phyloP scores from a whole-genome alignment of 768 basidiomycete species.

The Lepiota brunneoincarnata region DNA sequence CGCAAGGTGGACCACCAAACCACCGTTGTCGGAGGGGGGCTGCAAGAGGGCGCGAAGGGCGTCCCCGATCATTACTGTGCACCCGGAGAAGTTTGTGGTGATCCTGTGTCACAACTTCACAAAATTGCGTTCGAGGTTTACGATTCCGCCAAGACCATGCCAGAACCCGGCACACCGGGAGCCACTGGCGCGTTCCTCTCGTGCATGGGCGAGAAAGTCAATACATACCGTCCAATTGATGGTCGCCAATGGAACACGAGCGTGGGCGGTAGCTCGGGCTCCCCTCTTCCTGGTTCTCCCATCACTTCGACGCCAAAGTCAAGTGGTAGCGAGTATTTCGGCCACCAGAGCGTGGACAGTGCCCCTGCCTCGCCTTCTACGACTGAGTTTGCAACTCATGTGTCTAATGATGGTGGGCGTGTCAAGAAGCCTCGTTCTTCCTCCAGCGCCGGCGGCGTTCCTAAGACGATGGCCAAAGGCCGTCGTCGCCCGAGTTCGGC shows the following conservation, averaged over 20 bases:
- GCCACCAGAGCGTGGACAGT: slow-evolving; percentile 49
- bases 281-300: slow-evolving; percentile 71
- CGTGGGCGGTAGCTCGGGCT: slow-evolving; percentile 39
- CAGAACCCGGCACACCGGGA: slow-evolving; percentile 78
- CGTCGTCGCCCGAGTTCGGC: slow-evolving; percentile 79
- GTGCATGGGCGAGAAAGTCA: slow-evolving; percentile 92
- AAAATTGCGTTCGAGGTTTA: slow-evolving; percentile 94
- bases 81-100: slow-evolving; percentile 86
- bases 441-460: slow-evolving; percentile 63
- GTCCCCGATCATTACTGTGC: slow-evolving; percentile 81
- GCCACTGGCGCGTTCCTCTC: slow-evolving; percentile 80
- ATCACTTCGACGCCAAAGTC: slow-evolving; percentile 59
- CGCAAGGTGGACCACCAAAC: slow-evolving; percentile 92
- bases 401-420: slow-evolving; percentile 77
- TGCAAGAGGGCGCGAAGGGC: slow-evolving; percentile 83
- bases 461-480: slow-evolving; percentile 50
- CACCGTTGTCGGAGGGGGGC: slow-evolving; percentile 86
- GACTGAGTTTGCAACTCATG: slow-evolving; percentile 51
- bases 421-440: slow-evolving; percentile 84
- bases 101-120: slow-evolving; percentile 93
- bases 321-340: slow-evolving; percentile 65
- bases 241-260: slow-evolving; percentile 73
- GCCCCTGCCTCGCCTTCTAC: slow-evolving; percentile 69
- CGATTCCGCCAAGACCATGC: slow-evolving; percentile 63
- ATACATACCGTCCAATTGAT: slow-evolving; percentile 83